Percentiles rank a stretch among this genome's conserved stretches.
These are phyloP conservation scores for Cladosporium sp. DNA, from an alignment of 2,329 filamentous ascomycete species.

Conservation along the genomic window DNA sequence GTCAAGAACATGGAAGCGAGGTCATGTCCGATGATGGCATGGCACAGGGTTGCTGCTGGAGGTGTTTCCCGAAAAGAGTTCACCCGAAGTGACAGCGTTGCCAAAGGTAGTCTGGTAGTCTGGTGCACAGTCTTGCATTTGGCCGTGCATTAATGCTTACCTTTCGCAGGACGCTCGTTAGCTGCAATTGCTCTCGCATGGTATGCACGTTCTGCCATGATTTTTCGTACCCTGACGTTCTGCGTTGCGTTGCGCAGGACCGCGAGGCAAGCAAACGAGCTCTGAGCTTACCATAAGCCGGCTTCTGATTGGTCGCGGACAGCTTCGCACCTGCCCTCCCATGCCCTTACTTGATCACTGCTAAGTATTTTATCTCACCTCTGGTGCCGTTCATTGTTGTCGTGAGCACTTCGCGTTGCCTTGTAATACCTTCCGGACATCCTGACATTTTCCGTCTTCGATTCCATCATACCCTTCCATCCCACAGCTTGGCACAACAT, in stretches of 20 bases:
- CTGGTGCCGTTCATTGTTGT: background rate
- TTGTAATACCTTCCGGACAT: background rate
- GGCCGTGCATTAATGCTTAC: background rate
- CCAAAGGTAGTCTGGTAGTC: background rate
- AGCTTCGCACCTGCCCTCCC: background rate
- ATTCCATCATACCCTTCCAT: background rate
- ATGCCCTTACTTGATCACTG: background rate
- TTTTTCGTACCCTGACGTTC: background rate
- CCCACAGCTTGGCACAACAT: background rate
- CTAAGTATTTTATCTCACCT: constrained; percentile 3
- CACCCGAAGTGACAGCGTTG: background rate
- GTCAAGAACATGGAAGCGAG: too few relatives aligned
- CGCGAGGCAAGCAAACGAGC: background rate
- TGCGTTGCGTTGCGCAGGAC: background rate
- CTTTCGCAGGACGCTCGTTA: background rate
- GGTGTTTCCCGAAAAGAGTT: background rate
- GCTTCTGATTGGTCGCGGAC: background rate
- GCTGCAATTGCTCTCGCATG: background rate
- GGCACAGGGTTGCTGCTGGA: background rate
- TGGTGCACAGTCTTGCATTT: background rate
- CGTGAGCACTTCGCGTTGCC: background rate
- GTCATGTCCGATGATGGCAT: too few relatives aligned
- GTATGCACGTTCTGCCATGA: background rate
- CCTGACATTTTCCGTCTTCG: background rate
- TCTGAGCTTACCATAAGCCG: background rate